Conservation (phyloP, 2,329 filamentous ascomycete genomes). For the Pseudocercospora cruenta region DNA sequence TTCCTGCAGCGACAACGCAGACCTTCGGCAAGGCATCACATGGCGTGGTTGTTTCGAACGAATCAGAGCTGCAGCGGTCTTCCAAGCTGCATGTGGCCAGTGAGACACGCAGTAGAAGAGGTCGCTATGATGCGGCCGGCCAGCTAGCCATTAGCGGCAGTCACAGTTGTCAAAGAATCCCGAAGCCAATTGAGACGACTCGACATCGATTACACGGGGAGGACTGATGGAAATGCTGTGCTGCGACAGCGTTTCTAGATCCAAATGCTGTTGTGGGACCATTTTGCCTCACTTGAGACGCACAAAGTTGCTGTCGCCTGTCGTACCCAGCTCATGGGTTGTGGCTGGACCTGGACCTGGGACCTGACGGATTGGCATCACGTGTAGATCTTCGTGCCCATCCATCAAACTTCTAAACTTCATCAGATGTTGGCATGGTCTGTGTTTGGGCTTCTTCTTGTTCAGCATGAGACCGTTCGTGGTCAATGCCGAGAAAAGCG, state of each 20-base stretch:
- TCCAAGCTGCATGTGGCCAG: background rate
- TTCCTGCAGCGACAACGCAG: background rate
- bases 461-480: background rate
- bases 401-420: background rate
- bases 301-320: conserved; percentile 1
- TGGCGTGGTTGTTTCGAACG: background rate
- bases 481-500: background rate
- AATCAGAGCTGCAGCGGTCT: background rate
- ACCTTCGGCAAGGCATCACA: background rate
- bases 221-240: background rate
- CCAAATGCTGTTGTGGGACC: background rate
- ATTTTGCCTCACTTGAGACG: background rate
- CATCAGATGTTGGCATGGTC: background rate
- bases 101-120: conserved; percentile 2
- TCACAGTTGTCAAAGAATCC: conserved; percentile 3
- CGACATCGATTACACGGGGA: background rate
- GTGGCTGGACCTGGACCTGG: background rate
- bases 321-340: conserved; percentile 1
- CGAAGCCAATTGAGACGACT: background rate
- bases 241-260: background rate
- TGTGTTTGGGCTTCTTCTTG: background rate
- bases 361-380: background rate
- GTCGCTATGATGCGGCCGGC: conserved; percentile 11
- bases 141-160: conserved; percentile 7
- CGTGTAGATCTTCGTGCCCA: conserved; percentile 1